Evolutionary conservation across 257 asterid genomes (phyloP).

Genomic region (Penstemon davidsonii): DNA sequence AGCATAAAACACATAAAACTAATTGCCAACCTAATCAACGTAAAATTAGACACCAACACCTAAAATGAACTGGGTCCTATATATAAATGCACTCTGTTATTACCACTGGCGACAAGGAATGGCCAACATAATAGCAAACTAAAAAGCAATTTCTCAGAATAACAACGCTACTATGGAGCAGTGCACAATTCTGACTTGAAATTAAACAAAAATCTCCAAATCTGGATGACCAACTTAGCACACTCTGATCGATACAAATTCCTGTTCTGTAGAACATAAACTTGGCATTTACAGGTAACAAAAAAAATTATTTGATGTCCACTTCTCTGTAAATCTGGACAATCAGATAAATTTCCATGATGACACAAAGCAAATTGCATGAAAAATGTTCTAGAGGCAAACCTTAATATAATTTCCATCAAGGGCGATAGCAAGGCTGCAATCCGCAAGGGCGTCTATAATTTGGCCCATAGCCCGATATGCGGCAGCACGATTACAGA

Average conservation of each 20-base stretch:
- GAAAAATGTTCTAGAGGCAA: slow-evolving; percentile 31
- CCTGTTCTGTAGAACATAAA: slow-evolving; percentile 6
- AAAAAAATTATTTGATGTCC: slow-evolving; percentile 11
- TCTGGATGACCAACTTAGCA: slow-evolving; percentile 10
- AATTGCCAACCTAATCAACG: slow-evolving; percentile 8
- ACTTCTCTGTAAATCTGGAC: slow-evolving; percentile 13
- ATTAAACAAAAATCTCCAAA: background rate
- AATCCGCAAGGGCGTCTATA: slow-evolving; percentile 90
- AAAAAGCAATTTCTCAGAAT: background rate
- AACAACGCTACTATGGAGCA: background rate
- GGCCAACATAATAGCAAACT: background rate
- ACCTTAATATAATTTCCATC: slow-evolving; percentile 86
- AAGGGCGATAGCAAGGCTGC: slow-evolving; percentile 92
- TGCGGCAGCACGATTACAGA: slow-evolving; percentile 96
- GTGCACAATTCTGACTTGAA: slow-evolving; percentile 10
- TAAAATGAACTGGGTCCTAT: no score
- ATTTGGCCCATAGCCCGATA: slow-evolving; percentile 85
- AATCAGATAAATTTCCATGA: slow-evolving; percentile 7
- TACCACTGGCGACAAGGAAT: background rate
- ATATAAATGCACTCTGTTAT: no score
- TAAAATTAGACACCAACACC: background rate
- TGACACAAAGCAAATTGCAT: slow-evolving; percentile 1
- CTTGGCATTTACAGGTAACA: slow-evolving; percentile 3
- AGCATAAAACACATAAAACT: slow-evolving; percentile 6
- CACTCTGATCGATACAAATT: slow-evolving; percentile 4